Base-by-base conservation (phyloP, 208 protist genomes). In the Leishmania turanica region DNA sequence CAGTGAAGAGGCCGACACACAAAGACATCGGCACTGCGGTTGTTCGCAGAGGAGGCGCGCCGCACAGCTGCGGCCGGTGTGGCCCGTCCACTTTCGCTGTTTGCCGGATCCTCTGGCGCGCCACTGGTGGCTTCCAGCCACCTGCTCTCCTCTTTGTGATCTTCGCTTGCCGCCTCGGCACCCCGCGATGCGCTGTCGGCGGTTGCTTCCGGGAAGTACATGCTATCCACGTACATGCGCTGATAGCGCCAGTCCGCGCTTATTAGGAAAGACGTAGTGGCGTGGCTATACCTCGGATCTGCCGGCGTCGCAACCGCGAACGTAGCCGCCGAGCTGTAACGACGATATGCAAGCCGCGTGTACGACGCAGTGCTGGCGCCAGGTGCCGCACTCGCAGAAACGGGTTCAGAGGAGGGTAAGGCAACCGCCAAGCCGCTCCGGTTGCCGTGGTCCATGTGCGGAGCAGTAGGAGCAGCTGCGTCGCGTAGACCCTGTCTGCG, bases 241-340 rank as follows among this genome's bases (percentile, higher is more conserved):
- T 96, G 92, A 78, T 92, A 96, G 24, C 89, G 86, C 91, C 92
- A 96, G 54, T 94, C 91, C 5, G 92, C 88, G 47, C 84, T 85
- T 66, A 92, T 75, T 1, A 96, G 79, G 74, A 92, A 96, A 9
- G 89, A 89, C 7, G 83, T 77, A 4, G 92, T 96, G 53, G 87
- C 81, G 75, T 78, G 86, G 54, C 83, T 70, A 72, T 96, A 91
- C 66, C 80, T 78, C n/a, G 78, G 87, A 54, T 79, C 68, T 27
- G 62, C 37, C 80, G 84, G 79, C 75, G 53, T 74, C 56, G 31
- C 80, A 7, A 82, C 80, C 21, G 64, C n/a, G 54, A 66, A 54
- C 75, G 64, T 17, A 42, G 49, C 70, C 64, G 75, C 78, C 37
- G 40, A 79, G 75, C 75, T 78, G 64, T 81, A 81, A 27, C 70